phyloP scores from a whole-genome alignment of 192 early-diverging fungal genomes.

The Backusella sp. region DNA sequence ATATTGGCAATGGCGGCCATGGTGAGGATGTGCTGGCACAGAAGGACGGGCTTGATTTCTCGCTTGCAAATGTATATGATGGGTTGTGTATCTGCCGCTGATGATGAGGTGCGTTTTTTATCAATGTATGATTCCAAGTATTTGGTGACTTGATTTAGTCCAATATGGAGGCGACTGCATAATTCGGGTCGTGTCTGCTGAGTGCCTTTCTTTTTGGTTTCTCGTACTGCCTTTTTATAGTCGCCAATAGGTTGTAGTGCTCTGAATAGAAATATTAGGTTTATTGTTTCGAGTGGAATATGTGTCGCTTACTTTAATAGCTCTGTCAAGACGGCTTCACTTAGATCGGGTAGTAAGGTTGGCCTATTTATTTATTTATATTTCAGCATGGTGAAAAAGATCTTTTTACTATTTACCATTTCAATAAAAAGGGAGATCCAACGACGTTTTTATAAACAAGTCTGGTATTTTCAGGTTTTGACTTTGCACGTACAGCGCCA shows the following conservation, averaged over 20 bases:
- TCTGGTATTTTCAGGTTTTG: background rate
- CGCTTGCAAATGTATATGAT: conserved; percentile 19
- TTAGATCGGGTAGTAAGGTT: background rate
- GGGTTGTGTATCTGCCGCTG: background rate
- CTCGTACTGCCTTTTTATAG: background rate
- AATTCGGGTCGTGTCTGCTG: background rate
- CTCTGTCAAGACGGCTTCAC: background rate
- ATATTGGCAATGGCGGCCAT: conserved; percentile 12
- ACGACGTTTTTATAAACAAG: conserved; percentile 12
- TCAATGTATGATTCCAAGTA: conserved; percentile 10
- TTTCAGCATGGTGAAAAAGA: background rate
- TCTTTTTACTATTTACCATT: conserved; percentile 10
- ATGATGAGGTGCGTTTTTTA: background rate
- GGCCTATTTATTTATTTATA: conserved; percentile 1
- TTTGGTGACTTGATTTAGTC: conserved; percentile 17
- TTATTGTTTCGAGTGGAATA: background rate
- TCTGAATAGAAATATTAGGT: background rate
- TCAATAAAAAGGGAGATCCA: conserved; percentile 12
- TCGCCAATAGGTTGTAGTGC: conserved; percentile 8
- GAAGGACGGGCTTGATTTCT: conserved; percentile 5
- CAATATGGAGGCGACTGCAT: background rate
- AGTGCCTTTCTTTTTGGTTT: background rate
- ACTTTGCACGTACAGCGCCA: background rate
- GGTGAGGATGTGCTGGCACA: conserved; percentile 12
- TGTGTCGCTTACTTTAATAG: background rate